Evolutionary conservation across 1,284 basidiomycete genomes (phyloP), one percentile per base, ranked within the genome.

Genomic region (Sporisorium scitamineum): DNA sequence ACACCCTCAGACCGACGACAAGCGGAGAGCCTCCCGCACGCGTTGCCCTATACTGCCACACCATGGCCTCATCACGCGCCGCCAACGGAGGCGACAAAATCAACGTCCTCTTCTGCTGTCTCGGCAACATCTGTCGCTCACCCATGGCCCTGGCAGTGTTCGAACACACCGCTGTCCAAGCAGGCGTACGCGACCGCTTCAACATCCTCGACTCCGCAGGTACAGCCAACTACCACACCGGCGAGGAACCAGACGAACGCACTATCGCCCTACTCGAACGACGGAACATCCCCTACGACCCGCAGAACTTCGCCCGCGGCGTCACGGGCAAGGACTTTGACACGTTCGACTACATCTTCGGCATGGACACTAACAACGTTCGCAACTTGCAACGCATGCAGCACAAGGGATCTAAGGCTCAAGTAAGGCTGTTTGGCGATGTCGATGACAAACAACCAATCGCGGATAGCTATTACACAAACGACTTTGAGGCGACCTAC

Each of bases 271-370:
- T 87, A 0, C 87, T 86, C 62, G 56, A 79, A 29, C 84, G 85
- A 69, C 82, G 88, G 58, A 73, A 78, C 9, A 82, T 88, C 22
- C 85, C 87, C 2, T 86, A 87, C 59, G 72, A 83, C 24, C 85
- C 51, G 7, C 31, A 50, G 31, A 70, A 83, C 48, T 68, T 76
- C 2, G 87, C 88, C 1, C 81, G 88, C 41, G 82, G 81, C 18
- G 85, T 88, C 24, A 61, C 60, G 0, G 48, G 53, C 9, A 20
- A 56, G 11, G 88, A 88, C 79, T 88, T 85, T 54, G 42, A 57
- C 53, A 67, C 72, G 10, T 88, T 88, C 67, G 84, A 87, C 80
- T 87, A 87, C 73, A 88, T 88, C 56, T 81, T 88, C 31, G 88
- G 87, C 3, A 88, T 88, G 87, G 87, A 83, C 70, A 61, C 64